Conservation (phyloP, 129 eudicot genomes). For the Glebionis coronaria region DNA sequence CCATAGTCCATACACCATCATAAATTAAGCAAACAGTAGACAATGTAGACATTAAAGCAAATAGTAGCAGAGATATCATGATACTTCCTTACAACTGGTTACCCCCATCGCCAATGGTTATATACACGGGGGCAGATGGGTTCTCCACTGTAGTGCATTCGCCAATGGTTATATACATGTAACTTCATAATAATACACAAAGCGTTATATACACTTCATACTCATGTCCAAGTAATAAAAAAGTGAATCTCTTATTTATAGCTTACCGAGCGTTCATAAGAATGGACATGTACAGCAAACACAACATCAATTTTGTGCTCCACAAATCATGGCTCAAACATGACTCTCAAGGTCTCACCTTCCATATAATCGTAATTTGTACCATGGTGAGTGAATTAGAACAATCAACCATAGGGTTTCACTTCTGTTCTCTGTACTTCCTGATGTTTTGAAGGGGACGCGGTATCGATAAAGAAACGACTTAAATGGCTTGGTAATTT, state of each 20-base stretch:
- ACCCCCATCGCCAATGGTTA: constrained; percentile 58
- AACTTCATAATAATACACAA: constrained; percentile 23
- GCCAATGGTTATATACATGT: constrained; percentile 47
- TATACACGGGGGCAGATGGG: constrained; percentile 52
- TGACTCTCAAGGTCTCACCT: constrained; percentile 53
- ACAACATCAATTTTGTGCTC: constrained; percentile 58
- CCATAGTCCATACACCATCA: neutral
- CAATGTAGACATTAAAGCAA: constrained; percentile 5
- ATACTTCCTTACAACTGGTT: constrained; percentile 14
- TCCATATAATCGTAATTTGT: constrained; percentile 50
- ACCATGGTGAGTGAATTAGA: constrained; percentile 55
- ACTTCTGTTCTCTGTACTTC: constrained; percentile 43
- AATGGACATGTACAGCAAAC: too few species aligned
- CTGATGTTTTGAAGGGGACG: constrained; percentile 38
- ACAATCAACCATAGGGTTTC: constrained; percentile 63
- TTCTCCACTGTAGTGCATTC: constrained; percentile 36
- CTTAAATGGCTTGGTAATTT: constrained; percentile 42
- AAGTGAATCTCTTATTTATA: neutral
- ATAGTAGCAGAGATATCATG: neutral
- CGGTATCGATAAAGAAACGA: constrained; percentile 39
- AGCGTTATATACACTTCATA: neutral
- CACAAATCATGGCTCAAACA: constrained; percentile 44
- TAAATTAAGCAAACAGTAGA: constrained; percentile 2
- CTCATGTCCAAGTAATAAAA: neutral
- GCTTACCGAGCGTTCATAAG: too few species aligned